These are phyloP conservation scores for Paraphaeosphaeria minitans DNA, from an alignment of 2,329 filamentous ascomycete genomes.

Conservation along the genomic window DNA sequence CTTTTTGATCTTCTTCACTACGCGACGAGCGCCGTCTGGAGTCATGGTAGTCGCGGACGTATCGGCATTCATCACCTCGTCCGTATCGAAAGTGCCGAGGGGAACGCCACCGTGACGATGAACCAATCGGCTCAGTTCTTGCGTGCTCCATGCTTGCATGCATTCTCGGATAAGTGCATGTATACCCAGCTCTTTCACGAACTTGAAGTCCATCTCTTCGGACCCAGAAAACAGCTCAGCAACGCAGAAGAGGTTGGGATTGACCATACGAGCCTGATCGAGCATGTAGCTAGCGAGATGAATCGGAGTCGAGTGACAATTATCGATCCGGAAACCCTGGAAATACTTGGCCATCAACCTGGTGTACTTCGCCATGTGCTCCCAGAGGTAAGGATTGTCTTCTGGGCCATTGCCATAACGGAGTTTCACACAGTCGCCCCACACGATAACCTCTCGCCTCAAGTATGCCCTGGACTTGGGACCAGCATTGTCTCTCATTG, in stretches of 20 bases:
- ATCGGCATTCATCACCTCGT: constrained; percentile 74
- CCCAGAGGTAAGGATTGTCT: constrained; percentile 93
- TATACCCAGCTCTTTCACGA: constrained; percentile 89
- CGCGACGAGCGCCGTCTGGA: constrained; percentile 57
- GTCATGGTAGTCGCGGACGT: constrained; percentile 35
- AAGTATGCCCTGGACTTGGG: constrained; percentile 90
- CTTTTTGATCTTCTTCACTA: constrained; percentile 81
- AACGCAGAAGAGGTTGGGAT: constrained; percentile 87
- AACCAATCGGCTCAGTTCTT: constrained; percentile 87
- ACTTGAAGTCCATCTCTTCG: constrained; percentile 94
- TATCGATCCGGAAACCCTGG: constrained; percentile 93
- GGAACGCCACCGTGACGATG: constrained; percentile 92
- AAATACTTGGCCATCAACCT: constrained; percentile 94
- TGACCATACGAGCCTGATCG: constrained; percentile 86
- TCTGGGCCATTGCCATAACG: constrained; percentile 80
- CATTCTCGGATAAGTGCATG: constrained; percentile 93
- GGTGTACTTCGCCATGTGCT: constrained; percentile 93
- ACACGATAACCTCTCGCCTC: constrained; percentile 94
- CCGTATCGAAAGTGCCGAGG: constrained; percentile 96
- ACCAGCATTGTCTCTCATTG: constrained; percentile 90
- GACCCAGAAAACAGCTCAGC: constrained; percentile 96
- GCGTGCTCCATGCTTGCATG: constrained; percentile 98
- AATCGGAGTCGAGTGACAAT: constrained; percentile 94
- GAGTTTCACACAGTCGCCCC: constrained; percentile 98
- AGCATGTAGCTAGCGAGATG: constrained; percentile 94